Percentiles rank a stretch among this genome's conserved stretches.
Evolutionary conservation across 2,329 filamentous ascomycete genomes (phyloP).

Genomic region (Cytospora schulzeri): DNA sequence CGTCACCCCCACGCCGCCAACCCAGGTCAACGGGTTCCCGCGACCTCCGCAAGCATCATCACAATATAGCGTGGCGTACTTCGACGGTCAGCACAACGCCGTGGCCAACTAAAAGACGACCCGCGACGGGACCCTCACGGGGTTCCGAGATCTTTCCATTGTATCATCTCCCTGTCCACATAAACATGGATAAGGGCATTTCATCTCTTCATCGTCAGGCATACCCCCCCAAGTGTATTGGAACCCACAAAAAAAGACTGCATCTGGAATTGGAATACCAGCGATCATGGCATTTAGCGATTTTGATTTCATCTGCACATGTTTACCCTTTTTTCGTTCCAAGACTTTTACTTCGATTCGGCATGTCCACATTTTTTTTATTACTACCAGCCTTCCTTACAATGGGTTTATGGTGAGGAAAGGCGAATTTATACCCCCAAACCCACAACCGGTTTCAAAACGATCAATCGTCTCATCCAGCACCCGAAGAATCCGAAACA

Average conservation of each 20-base stretch:
- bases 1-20: constrained; percentile 62
- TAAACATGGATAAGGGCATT: constrained; percentile 20
- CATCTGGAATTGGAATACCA: constrained; percentile 33
- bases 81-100: constrained; percentile 44
- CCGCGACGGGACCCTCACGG: constrained; percentile 26
- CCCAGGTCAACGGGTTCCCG: constrained; percentile 40
- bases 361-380: constrained; percentile 27
- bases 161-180: constrained; percentile 24
- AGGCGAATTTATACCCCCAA: constrained; percentile 28
- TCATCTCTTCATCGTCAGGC: constrained; percentile 25
- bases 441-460: constrained; percentile 26
- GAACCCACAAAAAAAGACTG: constrained; percentile 29
- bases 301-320: constrained; percentile 37
- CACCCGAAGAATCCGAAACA: constrained; percentile 7
- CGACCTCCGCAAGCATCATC: constrained; percentile 47
- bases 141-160: constrained; percentile 21
- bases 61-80: constrained; percentile 47
- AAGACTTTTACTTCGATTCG: constrained; percentile 30
- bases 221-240: constrained; percentile 26
- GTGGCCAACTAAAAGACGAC: constrained; percentile 22
- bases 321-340: constrained; percentile 32
- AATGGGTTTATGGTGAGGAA: constrained; percentile 28
- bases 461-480: constrained; percentile 30
- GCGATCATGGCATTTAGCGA: constrained; percentile 52
- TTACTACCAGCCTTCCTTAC: constrained; percentile 26